phyloP scores from a whole-genome alignment of 2,329 filamentous ascomycete species.

The Beauveria medogensis region DNA sequence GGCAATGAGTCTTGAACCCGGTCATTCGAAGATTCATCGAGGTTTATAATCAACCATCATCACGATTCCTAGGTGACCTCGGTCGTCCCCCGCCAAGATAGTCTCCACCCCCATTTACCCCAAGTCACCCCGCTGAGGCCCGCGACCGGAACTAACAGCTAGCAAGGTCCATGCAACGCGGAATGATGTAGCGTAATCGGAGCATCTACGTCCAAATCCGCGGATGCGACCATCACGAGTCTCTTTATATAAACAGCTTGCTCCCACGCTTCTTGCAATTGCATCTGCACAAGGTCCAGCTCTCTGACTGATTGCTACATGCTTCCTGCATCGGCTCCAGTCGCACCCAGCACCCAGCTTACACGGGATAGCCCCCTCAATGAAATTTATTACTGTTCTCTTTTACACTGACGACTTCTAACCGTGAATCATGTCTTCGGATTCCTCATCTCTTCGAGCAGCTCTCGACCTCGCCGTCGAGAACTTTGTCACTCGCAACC shows the following conservation, averaged over 20 bases:
- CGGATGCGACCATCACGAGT: background rate
- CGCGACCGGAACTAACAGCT: background rate
- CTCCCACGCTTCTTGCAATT: background rate
- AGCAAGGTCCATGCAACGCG: background rate
- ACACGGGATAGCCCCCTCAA: background rate
- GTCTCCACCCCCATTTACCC: background rate
- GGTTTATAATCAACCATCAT: background rate
- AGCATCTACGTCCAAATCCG: background rate
- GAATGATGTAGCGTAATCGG: background rate
- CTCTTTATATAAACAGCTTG: background rate
- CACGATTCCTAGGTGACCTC: background rate
- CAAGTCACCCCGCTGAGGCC: background rate
- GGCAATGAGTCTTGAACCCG: background rate
- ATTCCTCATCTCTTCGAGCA: conserved; percentile 15
- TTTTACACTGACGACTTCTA: background rate
- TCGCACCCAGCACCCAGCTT: background rate
- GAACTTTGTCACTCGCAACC: conserved; percentile 29
- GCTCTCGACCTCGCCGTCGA: conserved; percentile 26
- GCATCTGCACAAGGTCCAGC: background rate
- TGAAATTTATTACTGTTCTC: background rate
- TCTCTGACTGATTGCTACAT: background rate
- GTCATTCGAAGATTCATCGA: background rate
- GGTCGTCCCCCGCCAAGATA: background rate
- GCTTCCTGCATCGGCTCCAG: background rate
- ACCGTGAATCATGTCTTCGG: background rate